These are phyloP conservation scores for Lyophyllum shimeji DNA, from an alignment of 768 basidiomycete genomes.

Conservation along the genomic window DNA sequence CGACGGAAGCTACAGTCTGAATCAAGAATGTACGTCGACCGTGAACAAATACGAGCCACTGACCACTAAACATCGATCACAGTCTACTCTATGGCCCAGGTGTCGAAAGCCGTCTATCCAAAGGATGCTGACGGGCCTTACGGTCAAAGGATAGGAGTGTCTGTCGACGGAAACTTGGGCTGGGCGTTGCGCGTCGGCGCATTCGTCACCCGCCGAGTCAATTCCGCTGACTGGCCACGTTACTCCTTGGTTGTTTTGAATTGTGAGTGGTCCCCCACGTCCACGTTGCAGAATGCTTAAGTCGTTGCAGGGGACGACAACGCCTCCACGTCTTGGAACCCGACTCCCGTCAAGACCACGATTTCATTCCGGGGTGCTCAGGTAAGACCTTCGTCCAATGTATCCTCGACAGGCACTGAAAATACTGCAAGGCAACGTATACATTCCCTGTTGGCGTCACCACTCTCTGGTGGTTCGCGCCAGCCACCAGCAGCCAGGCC, in stretches of 20 bases:
- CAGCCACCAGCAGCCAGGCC: conserved; percentile 7
- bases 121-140: conserved; percentile 67
- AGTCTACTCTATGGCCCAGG: conserved; percentile 76
- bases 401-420: neutral
- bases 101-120: conserved; percentile 71
- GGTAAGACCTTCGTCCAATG: conserved; percentile 29
- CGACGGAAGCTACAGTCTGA: conserved; percentile 60
- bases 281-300: neutral
- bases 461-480: conserved; percentile 51
- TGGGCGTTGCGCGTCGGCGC: conserved; percentile 68
- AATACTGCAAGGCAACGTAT: conserved; percentile 51
- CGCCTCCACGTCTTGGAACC: conserved; percentile 50
- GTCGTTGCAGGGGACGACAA: conserved; percentile 44
- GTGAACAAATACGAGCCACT: neutral
- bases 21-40: conserved; percentile 63
- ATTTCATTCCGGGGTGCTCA: conserved; percentile 66
- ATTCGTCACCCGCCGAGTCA: conserved; percentile 58
- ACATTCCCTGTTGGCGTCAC: conserved; percentile 79
- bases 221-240: conserved; percentile 54
- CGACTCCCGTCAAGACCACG: conserved; percentile 51
- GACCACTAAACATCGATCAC: neutral
- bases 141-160: conserved; percentile 66
- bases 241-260: conserved; percentile 78
- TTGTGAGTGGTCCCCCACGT: conserved; percentile 37
- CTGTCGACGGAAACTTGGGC: conserved; percentile 52